Evolutionary conservation across 1,284 basidiomycete genomes (phyloP).

Genomic region (Apiotrichum porosum): DNA sequence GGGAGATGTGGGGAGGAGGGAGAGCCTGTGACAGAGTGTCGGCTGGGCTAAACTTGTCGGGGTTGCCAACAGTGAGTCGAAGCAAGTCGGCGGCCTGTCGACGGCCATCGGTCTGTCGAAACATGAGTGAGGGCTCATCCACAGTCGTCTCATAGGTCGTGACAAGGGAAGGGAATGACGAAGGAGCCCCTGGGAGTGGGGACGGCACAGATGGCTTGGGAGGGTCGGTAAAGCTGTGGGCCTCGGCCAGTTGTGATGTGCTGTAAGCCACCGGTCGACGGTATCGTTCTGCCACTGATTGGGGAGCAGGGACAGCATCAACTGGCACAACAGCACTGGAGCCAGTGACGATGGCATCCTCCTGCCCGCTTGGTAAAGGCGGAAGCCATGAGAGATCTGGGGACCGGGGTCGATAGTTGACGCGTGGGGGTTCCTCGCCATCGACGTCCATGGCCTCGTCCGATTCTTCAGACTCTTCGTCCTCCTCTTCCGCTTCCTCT

Average conservation of each 20-base stretch:
- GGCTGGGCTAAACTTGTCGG: conserved; percentile 27
- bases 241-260: conserved; percentile 29
- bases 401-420: conserved; percentile 12
- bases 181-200: conserved; percentile 18
- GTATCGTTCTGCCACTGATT: conserved; percentile 37
- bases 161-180: conserved; percentile 33
- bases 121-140: conserved; percentile 28
- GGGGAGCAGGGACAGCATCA: conserved; percentile 10
- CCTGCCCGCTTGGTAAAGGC: conserved; percentile 24
- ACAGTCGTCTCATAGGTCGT: conserved; percentile 27
- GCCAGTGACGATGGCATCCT: neutral
- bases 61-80: conserved; percentile 29
- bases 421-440: neutral
- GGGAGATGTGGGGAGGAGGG: conserved; percentile 27
- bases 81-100: conserved; percentile 35
- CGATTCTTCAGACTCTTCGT: neutral
- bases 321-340: neutral
- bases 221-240: conserved; percentile 25
- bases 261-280: conserved; percentile 29
- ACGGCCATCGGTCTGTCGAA: conserved; percentile 32
- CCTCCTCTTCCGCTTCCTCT: conserved; percentile 6
- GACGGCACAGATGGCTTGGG: conserved; percentile 8
- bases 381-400: conserved; percentile 35
- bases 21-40: conserved; percentile 27
- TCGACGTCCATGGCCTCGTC: neutral